Conservation (phyloP, 2,329 filamentous ascomycete genomes). For the Fusarium hainanense region DNA sequence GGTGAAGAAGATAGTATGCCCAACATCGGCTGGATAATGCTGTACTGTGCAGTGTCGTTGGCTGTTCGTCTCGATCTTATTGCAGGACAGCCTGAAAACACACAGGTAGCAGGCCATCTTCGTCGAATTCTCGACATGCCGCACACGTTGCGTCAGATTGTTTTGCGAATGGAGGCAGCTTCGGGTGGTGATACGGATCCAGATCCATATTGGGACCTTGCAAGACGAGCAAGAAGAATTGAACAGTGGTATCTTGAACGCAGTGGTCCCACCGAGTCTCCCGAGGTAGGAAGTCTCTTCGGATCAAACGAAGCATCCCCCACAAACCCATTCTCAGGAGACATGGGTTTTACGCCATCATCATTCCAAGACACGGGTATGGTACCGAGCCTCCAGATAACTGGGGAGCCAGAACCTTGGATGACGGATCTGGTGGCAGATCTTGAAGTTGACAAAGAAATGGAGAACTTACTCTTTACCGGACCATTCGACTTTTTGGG, state of each 20-base stretch:
- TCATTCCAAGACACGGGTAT: constrained; percentile 14
- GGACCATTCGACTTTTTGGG: constrained; percentile 40
- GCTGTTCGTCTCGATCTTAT: constrained; percentile 48
- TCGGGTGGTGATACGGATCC: constrained; percentile 28
- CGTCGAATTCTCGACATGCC: constrained; percentile 47
- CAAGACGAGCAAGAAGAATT: constrained; percentile 30
- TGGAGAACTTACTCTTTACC: constrained; percentile 36
- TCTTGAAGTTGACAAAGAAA: constrained; percentile 30
- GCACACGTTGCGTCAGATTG: constrained; percentile 46
- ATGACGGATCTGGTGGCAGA: constrained; percentile 32
- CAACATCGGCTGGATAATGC: constrained; percentile 49
- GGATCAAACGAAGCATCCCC: constrained; percentile 30
- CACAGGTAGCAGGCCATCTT: constrained; percentile 43
- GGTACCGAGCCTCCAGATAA: constrained; percentile 32
- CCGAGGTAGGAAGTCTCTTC: constrained; percentile 32
- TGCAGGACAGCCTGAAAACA: constrained; percentile 42
- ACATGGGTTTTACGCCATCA: constrained; percentile 20
- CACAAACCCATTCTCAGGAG: constrained; percentile 2
- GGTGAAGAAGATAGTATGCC: constrained; percentile 46
- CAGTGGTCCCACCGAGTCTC: constrained; percentile 22
- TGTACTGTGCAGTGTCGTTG: constrained; percentile 48
- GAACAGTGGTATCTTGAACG: constrained; percentile 42
- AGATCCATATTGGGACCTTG: constrained; percentile 44
- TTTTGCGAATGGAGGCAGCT: constrained; percentile 45
- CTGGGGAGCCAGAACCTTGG: constrained; percentile 30